These are phyloP conservation scores for Backusella sp. DNA, from an alignment of 192 early-diverging fungal species.

Conservation along the genomic window DNA sequence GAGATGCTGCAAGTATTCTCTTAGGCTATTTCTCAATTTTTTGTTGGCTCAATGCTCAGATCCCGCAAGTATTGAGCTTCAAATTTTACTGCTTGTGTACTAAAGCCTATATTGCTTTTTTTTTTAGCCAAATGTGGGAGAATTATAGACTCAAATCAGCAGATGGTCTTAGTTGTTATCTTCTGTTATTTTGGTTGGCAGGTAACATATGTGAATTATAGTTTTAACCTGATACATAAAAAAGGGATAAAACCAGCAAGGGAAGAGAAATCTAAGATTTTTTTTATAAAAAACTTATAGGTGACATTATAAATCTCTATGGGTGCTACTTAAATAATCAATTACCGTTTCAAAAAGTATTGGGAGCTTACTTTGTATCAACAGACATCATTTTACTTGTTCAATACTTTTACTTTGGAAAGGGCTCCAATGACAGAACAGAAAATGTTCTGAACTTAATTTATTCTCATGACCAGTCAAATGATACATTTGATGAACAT, in stretches of 20 bases:
- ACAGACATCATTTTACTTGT: constrained; percentile 19
- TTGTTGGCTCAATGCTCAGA: constrained; percentile 69
- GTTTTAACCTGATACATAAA: neutral
- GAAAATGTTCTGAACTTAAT: neutral
- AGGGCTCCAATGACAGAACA: neutral
- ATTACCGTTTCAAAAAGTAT: constrained; percentile 58
- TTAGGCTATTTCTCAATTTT: constrained; percentile 57
- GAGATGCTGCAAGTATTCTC: constrained; percentile 40
- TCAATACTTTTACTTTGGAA: constrained; percentile 22
- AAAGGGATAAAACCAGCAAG: neutral
- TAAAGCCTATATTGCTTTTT: neutral
- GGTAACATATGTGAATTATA: constrained; percentile 27
- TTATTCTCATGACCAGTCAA: constrained; percentile 8
- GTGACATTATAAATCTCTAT: constrained; percentile 66
- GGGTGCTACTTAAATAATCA: constrained; percentile 69
- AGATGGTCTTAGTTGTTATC: constrained; percentile 50
- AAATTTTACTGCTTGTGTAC: neutral
- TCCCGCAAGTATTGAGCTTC: constrained; percentile 51
- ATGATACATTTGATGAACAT: neutral
- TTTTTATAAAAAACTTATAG: constrained; percentile 24
- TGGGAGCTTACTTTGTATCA: constrained; percentile 20
- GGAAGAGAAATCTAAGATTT: neutral
- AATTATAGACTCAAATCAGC: constrained; percentile 49
- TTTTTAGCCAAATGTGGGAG: constrained; percentile 42
- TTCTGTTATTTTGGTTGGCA: constrained; percentile 59